A percentile compares a stretch with the other conserved stretches of the same genome.
These are phyloP conservation scores for Salpingoeca rosetta DNA, from an alignment of 78 protist genomes.

Conservation along the genomic window DNA sequence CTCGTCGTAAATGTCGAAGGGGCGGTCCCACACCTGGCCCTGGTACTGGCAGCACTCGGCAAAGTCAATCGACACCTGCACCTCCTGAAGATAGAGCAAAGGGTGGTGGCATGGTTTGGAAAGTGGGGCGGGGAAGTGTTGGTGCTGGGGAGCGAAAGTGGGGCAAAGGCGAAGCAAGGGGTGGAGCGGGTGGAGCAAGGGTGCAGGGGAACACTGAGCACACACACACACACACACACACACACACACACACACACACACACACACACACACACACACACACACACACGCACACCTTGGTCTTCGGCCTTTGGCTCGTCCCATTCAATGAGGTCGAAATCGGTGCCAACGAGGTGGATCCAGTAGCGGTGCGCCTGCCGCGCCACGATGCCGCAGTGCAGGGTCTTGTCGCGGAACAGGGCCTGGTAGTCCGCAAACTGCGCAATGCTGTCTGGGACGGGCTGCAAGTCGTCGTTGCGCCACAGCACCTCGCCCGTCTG, in stretches of 20 bases:
- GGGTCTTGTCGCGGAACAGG: not conserved
- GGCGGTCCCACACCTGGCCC: constrained; percentile 7
- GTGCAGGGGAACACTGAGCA: too few species aligned
- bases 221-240: too few species aligned
- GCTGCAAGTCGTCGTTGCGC: constrained; percentile 17
- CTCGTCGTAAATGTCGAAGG: constrained; percentile 10
- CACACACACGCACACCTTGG: constrained; percentile 18
- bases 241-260: too few species aligned
- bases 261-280: too few species aligned
- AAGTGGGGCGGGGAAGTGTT: too few species aligned
- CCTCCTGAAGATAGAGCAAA: too few species aligned
- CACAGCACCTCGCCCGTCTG: constrained; percentile 21
- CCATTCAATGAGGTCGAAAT: constrained; percentile 28
- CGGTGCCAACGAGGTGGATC: constrained; percentile 36
- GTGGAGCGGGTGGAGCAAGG: too few species aligned
- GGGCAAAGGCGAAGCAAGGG: too few species aligned
- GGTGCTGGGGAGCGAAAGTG: too few species aligned
- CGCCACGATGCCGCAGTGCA: constrained; percentile 28
- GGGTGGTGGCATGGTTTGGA: too few species aligned
- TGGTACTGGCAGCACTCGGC: not conserved
- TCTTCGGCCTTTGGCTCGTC: not conserved
- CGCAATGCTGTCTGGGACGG: constrained; percentile 26
- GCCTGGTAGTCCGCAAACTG: constrained; percentile 14
- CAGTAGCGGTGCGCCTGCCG: constrained; percentile 7
- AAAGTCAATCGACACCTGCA: not conserved